These are phyloP conservation scores for Apiotrichum laibachii DNA, from an alignment of 1,284 basidiomycete genomes.

Conservation along the genomic window DNA sequence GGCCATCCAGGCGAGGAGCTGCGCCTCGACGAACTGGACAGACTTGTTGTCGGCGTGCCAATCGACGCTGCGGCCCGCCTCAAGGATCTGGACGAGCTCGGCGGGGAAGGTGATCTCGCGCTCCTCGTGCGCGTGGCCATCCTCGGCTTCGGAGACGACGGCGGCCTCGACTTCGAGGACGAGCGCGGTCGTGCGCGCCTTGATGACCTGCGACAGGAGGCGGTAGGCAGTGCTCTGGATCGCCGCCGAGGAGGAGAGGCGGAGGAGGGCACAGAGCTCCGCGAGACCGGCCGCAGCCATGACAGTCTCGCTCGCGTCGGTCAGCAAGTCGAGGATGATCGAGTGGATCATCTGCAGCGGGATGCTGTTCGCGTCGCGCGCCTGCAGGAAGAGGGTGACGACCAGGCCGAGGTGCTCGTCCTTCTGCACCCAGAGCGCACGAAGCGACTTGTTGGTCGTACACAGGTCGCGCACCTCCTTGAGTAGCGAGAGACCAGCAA, in stretches of 20 bases:
- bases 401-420: conserved; percentile 40
- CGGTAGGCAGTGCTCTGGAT: conserved; percentile 45
- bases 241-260: conserved; percentile 30
- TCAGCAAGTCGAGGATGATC: conserved; percentile 64
- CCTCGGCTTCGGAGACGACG: conserved; percentile 27
- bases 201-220: conserved; percentile 37
- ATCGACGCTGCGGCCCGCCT: conserved; percentile 54
- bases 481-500: conserved; percentile 68
- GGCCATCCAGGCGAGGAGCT: conserved; percentile 87
- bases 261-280: conserved; percentile 50
- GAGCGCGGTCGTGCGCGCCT: conserved; percentile 51
- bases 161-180: conserved; percentile 71
- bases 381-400: conserved; percentile 41
- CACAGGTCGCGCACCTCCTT: conserved; percentile 68
- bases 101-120: conserved; percentile 57
- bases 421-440: conserved; percentile 62
- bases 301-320: conserved; percentile 63
- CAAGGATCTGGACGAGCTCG: conserved; percentile 66
- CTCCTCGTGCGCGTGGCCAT: conserved; percentile 27
- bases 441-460: conserved; percentile 68
- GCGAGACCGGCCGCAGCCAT: conserved; percentile 65
- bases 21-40: conserved; percentile 36
- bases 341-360: conserved; percentile 68
- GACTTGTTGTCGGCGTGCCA: conserved; percentile 45
- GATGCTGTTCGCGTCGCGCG: conserved; percentile 53